Base-by-base conservation (phyloP, 2,329 filamentous ascomycete genomes). In the Paecilomyces fulvus region DNA sequence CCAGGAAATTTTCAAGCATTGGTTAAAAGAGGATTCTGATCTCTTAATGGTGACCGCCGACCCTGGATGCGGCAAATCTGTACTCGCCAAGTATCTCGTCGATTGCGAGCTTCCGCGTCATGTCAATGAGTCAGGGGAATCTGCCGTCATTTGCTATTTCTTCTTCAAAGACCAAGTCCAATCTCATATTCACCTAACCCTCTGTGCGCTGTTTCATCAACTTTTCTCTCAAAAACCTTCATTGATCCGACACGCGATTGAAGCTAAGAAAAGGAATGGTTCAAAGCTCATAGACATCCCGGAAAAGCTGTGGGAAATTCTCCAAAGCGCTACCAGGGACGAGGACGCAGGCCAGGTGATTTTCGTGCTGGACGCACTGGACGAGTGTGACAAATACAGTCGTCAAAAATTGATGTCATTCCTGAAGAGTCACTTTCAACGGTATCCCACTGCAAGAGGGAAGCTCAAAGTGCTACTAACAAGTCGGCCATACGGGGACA, bases 121-220 rank as follows among this genome's bases (percentile, higher is more conserved):
- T 20, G 9, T n/a, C 6, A 17, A 43, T 43, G 33, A 20, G 33
- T 43, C 33, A 17, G 33, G 33, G 73, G 48, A 30, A 64, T 59
- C 21, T 3, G 7, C 1, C 55, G 67, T 64, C 0, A 64, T 73
- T 2, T 75, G 73, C 59, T 77, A 77, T 62, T 77, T 75, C 56
- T 78, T 77, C 56, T 77, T 77, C 61, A 75, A 75, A 56, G 70
- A 73, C 31, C 58, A 69, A 55, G 65, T 70, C 43, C 73, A 76
- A 50, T 67, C 73, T 31, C 74, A 60, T 1, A 55, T 67, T 23
- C 37, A 57, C 0, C 68, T 72, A 58, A 73, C 72, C 0, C 63
- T 77, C n/a, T 76, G 72, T 51, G 72, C 73, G 1, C 4, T 77
- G 8, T 62, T 78, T 3, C 73, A 76, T 52, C 72, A 77, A 53